phyloP scores from a whole-genome alignment of 2,329 filamentous ascomycete species.

The Aspergillus sclerotialis region DNA sequence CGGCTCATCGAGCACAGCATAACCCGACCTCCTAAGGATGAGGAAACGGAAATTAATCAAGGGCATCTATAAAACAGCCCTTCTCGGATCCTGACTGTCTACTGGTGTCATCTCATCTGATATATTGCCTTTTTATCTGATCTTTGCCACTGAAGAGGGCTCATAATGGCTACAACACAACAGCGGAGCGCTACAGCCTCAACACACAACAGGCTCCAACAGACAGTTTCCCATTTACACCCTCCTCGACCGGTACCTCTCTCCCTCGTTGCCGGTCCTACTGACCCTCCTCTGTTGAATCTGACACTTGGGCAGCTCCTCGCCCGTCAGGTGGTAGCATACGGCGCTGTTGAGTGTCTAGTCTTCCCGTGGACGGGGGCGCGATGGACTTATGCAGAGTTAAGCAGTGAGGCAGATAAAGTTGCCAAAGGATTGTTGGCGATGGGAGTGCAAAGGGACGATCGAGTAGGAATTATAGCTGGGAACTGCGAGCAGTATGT shows the following conservation, averaged over 20 bases:
- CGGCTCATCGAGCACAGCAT: too few relatives aligned
- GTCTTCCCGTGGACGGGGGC: constrained; percentile 70
- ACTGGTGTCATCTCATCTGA: too few relatives aligned
- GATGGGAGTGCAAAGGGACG: constrained; percentile 60
- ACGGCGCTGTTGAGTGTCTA: constrained; percentile 60
- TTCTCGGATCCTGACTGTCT: too few relatives aligned
- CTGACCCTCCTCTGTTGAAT: constrained; percentile 62
- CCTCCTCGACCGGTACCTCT: constrained; percentile 17
- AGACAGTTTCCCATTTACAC: constrained; percentile 23
- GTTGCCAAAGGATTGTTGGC: constrained; percentile 61
- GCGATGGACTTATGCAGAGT: constrained; percentile 63
- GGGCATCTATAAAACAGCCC: too few relatives aligned
- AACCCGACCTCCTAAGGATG: too few relatives aligned
- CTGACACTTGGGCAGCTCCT: constrained; percentile 67
- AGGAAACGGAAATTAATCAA: too few relatives aligned
- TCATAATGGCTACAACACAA: not conserved
- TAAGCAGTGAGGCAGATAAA: constrained; percentile 54
- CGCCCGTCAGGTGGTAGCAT: constrained; percentile 60
- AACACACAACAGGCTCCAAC: constrained; percentile 23
- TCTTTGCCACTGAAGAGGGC: too few relatives aligned
- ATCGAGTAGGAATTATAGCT: constrained; percentile 69
- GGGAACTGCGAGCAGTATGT: constrained; percentile 53
- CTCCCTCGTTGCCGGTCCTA: constrained; percentile 61
- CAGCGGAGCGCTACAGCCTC: too few relatives aligned
- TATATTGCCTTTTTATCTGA: too few relatives aligned